Evolutionary conservation across 1,284 basidiomycete species (phyloP).

Genomic region (Stereum hirsutum): DNA sequence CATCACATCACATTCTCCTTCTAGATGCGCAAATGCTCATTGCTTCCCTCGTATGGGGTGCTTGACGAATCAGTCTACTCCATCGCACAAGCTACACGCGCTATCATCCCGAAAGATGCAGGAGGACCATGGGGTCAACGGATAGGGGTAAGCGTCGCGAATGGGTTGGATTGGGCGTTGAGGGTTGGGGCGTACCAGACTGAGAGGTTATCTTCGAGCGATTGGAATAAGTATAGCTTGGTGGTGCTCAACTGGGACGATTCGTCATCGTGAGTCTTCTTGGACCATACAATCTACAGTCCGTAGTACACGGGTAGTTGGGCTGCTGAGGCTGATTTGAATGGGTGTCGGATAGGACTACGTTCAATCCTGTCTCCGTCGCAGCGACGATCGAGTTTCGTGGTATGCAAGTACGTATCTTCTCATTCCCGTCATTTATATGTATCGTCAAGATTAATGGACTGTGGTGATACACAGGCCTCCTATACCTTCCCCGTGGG

Average conservation of each 20-base stretch:
- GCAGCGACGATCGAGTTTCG: conserved; percentile 61
- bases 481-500: conserved; percentile 62
- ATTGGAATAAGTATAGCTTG: conserved; percentile 58
- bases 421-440: too few relatives aligned
- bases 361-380: conserved; percentile 56
- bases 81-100: conserved; percentile 69
- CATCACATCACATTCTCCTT: too few relatives aligned
- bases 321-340: background rate
- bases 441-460: too few relatives aligned
- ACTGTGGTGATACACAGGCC: conserved; percentile 33
- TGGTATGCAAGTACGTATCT: conserved; percentile 20
- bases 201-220: conserved; percentile 36
- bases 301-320: background rate
- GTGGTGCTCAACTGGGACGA: conserved; percentile 53
- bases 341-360: conserved; percentile 26
- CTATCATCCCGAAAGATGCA: conserved; percentile 55
- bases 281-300: too few relatives aligned
- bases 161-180: conserved; percentile 47
- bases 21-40: too few relatives aligned
- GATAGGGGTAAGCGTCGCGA: conserved; percentile 52
- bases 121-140: conserved; percentile 63
- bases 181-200: conserved; percentile 59
- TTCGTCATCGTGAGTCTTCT: too few relatives aligned
- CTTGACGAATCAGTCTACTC: conserved; percentile 44
- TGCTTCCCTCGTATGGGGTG: background rate